These are phyloP conservation scores for Knufia petricola DNA, from an alignment of 2,329 filamentous ascomycete genomes.

Conservation along the genomic window DNA sequence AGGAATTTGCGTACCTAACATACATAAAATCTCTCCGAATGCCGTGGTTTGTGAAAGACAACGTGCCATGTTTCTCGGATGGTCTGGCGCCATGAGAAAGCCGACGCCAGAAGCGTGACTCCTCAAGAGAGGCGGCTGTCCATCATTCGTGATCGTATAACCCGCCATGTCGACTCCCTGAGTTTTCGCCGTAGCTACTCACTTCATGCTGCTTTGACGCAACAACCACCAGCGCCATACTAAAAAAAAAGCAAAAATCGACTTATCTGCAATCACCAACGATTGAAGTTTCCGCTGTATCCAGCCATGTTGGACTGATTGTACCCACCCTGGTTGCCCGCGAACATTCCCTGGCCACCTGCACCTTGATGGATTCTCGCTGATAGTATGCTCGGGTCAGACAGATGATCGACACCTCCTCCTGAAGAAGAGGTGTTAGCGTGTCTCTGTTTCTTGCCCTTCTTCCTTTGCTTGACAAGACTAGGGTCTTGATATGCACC, in stretches of 20 bases:
- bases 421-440: conserved; percentile 99
- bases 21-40: conserved; percentile 31
- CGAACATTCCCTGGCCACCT: conserved; percentile 82
- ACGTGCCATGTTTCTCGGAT: conserved; percentile 25
- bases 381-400: conserved; percentile 99
- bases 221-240: conserved; percentile 24
- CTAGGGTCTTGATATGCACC: conserved; percentile 83
- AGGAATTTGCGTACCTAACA: conserved; percentile 36
- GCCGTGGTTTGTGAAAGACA: conserved; percentile 25
- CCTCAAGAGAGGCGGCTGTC: conserved; percentile 23
- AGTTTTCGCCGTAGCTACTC: conserved; percentile 20
- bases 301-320: conserved; percentile 57
- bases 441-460: conserved; percentile 99
- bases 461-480: conserved; percentile 95
- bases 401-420: conserved; percentile 98
- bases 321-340: conserved; percentile 87
- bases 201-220: conserved; percentile 18
- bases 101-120: conserved; percentile 25
- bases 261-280: conserved; percentile 48
- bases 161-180: conserved; percentile 17
- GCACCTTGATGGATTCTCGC: conserved; percentile 88
- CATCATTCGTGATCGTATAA: conserved; percentile 13
- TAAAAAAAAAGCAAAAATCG: conserved; percentile 20
- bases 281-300: conserved; percentile 63
- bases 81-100: conserved; percentile 30